Percentiles rank a stretch among this genome's conserved stretches.
Evolutionary conservation across 73 alveolate species (phyloP).

Genomic region (Paramecium octaurelia): DNA sequence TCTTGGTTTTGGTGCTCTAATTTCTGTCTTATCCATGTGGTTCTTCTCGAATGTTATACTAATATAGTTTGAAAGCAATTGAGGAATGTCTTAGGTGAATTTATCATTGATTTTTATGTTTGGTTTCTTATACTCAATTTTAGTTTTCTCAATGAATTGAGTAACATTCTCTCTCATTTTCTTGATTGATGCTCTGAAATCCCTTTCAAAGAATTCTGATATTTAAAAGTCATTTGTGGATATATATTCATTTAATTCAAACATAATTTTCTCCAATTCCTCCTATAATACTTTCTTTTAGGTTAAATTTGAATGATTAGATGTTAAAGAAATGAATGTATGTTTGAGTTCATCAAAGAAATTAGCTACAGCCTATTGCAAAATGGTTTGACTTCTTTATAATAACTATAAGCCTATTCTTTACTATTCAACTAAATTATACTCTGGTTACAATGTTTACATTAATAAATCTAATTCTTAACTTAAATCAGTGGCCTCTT

Average conservation of each 20-base stretch:
- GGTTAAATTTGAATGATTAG: slow-evolving; percentile 29
- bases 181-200: background rate
- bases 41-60: slow-evolving; percentile 3
- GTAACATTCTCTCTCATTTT: background rate
- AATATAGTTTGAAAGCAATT: background rate
- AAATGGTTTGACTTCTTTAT: background rate
- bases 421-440: slow-evolving; percentile 8
- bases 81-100: background rate
- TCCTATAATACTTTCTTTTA: background rate
- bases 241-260: background rate
- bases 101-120: slow-evolving; percentile 13
- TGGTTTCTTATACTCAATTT: slow-evolving; percentile 24
- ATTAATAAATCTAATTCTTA: background rate
- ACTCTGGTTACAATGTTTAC: slow-evolving; percentile 1
- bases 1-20: background rate
- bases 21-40: background rate
- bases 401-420: background rate
- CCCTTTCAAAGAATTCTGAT: background rate
- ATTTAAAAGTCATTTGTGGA: background rate
- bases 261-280: background rate
- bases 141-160: background rate
- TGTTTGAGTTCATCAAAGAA: background rate
- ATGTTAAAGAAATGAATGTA: background rate
- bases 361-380: background rate
- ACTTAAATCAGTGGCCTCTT: background rate